Conservation (phyloP, 2,329 filamentous ascomycete genomes). For the Aspergillus cejpii region DNA sequence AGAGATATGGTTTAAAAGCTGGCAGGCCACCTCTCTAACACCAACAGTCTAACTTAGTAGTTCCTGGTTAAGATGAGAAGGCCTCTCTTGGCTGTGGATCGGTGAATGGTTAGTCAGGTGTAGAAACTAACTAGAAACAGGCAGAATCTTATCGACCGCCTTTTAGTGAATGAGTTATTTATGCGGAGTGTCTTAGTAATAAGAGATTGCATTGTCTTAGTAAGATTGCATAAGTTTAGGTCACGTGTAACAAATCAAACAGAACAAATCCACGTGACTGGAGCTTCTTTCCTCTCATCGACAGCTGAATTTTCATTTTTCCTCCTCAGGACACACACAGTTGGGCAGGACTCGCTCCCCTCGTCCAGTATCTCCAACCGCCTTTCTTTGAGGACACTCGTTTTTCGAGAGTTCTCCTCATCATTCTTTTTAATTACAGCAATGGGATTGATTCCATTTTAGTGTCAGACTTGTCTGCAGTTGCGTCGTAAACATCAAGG, state of each 20-base stretch:
- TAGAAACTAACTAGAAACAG: too few species aligned
- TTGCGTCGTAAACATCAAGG: slow-evolving; percentile 20
- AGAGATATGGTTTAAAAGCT: too few species aligned
- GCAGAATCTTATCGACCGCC: slow-evolving; percentile 34
- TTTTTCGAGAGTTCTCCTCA: slow-evolving; percentile 23
- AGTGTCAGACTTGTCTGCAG: slow-evolving; percentile 23
- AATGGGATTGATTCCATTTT: slow-evolving; percentile 34
- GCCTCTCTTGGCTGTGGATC: slow-evolving; percentile 1
- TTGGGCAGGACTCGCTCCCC: slow-evolving; percentile 5
- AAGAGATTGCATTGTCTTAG: too few species aligned
- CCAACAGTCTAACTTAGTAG: too few species aligned
- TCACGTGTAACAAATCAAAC: slow-evolving; percentile 13
- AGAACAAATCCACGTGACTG: slow-evolving; percentile 11
- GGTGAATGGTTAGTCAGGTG: too few species aligned
- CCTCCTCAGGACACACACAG: slow-evolving; percentile 8
- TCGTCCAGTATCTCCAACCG: slow-evolving; percentile 6
- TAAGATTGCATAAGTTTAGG: too few species aligned
- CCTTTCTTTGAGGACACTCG: slow-evolving; percentile 18
- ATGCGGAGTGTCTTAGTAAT: background rate
- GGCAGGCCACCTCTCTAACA: slow-evolving; percentile 1
- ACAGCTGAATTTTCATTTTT: slow-evolving; percentile 30
- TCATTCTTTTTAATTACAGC: slow-evolving; percentile 22
- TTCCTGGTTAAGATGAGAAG: slow-evolving; percentile 7
- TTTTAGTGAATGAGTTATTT: slow-evolving; percentile 1
- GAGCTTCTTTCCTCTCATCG: slow-evolving; percentile 18